These are phyloP conservation scores for Przewalskia tangutica DNA, from an alignment of 257 asterid genomes.

Conservation along the genomic window DNA sequence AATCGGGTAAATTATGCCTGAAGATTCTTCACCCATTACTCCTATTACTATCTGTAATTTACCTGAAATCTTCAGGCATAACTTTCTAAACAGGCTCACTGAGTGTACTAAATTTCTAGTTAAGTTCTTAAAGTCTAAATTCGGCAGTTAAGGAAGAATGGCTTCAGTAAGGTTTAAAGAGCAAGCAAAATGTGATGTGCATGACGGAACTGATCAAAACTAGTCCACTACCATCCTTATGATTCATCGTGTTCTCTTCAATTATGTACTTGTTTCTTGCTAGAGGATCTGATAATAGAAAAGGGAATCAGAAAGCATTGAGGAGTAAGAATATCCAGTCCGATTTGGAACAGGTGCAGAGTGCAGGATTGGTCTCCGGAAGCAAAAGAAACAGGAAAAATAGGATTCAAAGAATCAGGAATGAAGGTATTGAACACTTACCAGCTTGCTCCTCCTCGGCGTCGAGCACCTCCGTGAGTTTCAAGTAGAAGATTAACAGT, in stretches of 20 bases:
- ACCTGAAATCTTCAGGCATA: neutral
- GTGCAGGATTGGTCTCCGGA: neutral
- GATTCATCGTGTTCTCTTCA: neutral
- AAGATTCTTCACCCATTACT: neutral
- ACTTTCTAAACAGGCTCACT: neutral
- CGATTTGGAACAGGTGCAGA: neutral
- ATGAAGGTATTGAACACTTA: constrained; percentile 27
- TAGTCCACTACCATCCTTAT: neutral
- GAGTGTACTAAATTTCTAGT: neutral
- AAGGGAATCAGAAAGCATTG: neutral
- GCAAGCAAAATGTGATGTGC: neutral
- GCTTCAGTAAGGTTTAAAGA: neutral
- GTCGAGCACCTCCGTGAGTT: constrained; percentile 90
- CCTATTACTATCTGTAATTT: neutral
- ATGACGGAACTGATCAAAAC: neutral
- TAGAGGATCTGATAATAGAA: neutral
- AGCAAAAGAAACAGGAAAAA: neutral
- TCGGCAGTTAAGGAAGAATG: neutral
- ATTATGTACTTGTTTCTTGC: neutral
- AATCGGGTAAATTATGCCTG: neutral
- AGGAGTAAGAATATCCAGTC: neutral
- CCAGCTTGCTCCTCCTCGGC: constrained; percentile 93
- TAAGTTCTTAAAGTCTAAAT: neutral
- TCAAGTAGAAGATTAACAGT: constrained; percentile 90
- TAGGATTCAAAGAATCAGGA: constrained; percentile 3